phyloP scores from a whole-genome alignment of 176 grass and related monocot genomes.

The Canna indica region DNA sequence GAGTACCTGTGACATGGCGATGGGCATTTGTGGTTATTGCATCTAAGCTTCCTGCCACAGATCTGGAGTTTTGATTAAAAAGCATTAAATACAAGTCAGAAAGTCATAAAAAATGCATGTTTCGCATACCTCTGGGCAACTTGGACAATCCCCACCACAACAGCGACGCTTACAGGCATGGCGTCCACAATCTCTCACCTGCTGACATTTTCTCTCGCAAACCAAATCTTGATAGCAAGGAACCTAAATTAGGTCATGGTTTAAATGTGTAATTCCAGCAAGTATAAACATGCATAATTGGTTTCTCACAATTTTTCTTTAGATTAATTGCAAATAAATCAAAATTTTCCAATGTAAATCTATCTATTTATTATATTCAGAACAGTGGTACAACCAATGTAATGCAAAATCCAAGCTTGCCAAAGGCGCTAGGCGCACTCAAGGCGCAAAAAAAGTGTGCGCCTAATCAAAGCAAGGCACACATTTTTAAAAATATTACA shows the following conservation, averaged over 20 bases:
- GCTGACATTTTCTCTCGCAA: conserved; percentile 91
- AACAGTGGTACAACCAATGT: neutral
- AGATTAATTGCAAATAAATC: neutral
- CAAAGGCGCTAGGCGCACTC: too few species aligned
- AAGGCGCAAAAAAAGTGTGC: too few species aligned
- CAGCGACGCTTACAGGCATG: conserved; percentile 92
- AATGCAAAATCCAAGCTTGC: neutral
- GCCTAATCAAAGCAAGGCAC: too few species aligned
- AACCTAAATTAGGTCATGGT: conserved; percentile 45
- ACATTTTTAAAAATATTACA: too few species aligned
- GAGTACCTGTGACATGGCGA: conserved; percentile 88
- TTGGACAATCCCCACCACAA: conserved; percentile 68
- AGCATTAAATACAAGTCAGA: conserved; percentile 1
- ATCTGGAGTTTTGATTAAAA: conserved; percentile 42
- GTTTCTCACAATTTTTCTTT: neutral
- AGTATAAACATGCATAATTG: neutral
- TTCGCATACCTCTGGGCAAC: conserved; percentile 61
- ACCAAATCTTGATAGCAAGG: conserved; percentile 98
- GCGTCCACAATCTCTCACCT: conserved; percentile 54
- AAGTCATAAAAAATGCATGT: neutral
- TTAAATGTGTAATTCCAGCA: conserved; percentile 21
- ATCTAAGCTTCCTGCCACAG: conserved; percentile 78
- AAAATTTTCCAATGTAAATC: neutral
- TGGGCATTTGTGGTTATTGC: conserved; percentile 88
- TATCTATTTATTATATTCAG: neutral